phyloP scores from a whole-genome alignment of 2,329 filamentous ascomycete species.

The Myriosclerotinia duriaeana region DNA sequence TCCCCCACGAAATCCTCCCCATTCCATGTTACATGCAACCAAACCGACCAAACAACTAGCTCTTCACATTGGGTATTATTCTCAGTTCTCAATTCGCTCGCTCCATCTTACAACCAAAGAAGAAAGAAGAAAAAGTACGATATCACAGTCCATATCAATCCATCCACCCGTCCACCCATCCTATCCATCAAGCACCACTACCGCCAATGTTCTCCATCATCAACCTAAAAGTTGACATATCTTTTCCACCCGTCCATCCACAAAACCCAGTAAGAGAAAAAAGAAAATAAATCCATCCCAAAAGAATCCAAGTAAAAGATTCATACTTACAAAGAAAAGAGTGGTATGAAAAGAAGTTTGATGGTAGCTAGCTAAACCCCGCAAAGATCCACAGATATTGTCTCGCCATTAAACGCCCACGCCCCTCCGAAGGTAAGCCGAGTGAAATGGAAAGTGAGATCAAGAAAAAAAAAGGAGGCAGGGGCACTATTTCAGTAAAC shows the following conservation, averaged over 20 bases:
- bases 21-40: constrained; percentile 6
- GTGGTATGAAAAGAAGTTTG: constrained; percentile 12
- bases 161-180: not conserved
- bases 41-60: constrained; percentile 8
- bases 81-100: constrained; percentile 19
- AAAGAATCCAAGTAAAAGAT: not conserved
- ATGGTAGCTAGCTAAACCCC: constrained; percentile 15
- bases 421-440: not conserved
- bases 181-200: not conserved
- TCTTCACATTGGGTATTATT: constrained; percentile 15
- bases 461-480: not conserved
- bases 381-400: constrained; percentile 11
- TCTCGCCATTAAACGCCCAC: not conserved
- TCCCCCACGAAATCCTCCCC: not conserved
- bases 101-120: constrained; percentile 13
- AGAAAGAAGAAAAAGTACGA: not conserved
- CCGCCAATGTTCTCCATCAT: no score
- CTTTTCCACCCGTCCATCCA: constrained; percentile 4
- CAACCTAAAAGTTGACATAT: no score
- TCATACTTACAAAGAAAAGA: constrained; percentile 11
- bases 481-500: not conserved
- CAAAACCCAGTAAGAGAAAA: not conserved
- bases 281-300: not conserved
- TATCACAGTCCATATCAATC: constrained; percentile 14
- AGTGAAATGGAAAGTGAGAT: constrained; percentile 10